Evolutionary conservation across 208 protist genomes (phyloP), one percentile per base, ranked within the genome.

Genomic region (Leishmania aethiopica): DNA sequence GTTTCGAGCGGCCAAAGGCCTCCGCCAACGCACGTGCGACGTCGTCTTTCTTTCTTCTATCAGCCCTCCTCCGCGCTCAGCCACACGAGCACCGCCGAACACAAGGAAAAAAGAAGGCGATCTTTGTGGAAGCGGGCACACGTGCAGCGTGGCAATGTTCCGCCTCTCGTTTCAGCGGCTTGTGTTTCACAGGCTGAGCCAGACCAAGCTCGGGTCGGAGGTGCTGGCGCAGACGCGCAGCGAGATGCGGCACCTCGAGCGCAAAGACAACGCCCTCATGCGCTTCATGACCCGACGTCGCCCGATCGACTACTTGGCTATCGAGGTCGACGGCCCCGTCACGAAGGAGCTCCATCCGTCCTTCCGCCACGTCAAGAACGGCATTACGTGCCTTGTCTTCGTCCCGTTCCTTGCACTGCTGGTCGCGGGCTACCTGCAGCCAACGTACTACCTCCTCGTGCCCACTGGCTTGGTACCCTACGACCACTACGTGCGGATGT

Each of bases 361-460:
- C 11, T 96, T 96, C 74, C 79, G 84, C n/a, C 88, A 91, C 79
- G 91, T 90, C 4, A 96, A 93, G 79, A 74, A 88, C 57, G 78
- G 77, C 42, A 88, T 92, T 51, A 94, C 93, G 0, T 75, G 85
- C 64, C 42, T 94, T 22, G 70, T 95, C 4, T 87, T 88, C 60
- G 72, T 74, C 0, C 93, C 93, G 2, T 83, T 95, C 13, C 85
- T 95, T 42, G 49, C 84, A 10, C 78, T 90, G 70, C 89, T 94
- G 1, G 62, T 95, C 32, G 84, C 82, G 2, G 92, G 92, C 19
- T 70, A 79, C n/a, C 75, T 95, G 76, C 84, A 91, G 73, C 93
- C 93, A n/a, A 95, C 86, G 35, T 95, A 95, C 80, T 96, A 96
- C 69, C 40, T 92, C 3, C 70, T 95, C 25, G 93, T 96, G 32